Conservation (phyloP, 257 asterid species). For the Thymus mandschuricus region DNA sequence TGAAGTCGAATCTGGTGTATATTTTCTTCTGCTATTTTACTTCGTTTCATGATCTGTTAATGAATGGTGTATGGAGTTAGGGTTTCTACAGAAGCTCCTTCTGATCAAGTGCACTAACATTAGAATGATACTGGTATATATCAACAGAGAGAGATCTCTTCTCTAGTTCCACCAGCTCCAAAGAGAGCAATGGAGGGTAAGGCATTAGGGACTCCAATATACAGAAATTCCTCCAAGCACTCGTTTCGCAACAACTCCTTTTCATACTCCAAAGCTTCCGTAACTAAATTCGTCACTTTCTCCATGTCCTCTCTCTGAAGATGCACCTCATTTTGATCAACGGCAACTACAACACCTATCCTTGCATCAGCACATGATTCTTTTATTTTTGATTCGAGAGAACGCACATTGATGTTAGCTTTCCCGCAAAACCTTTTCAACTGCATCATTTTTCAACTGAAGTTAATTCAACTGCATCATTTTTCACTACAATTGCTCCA, state of each 20-base stretch:
- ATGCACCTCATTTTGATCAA: conserved; percentile 76
- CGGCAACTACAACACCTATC: conserved; percentile 64
- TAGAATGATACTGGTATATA: conserved; percentile 47
- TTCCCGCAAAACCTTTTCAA: conserved; percentile 89
- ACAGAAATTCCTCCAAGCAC: conserved; percentile 74
- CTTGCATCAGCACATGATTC: conserved; percentile 64
- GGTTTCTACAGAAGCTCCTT: conserved; percentile 52
- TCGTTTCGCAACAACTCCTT: conserved; percentile 63
- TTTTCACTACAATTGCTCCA: conserved; percentile 59
- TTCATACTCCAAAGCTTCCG: conserved; percentile 59
- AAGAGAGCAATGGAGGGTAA: conserved; percentile 73
- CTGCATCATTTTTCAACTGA: conserved; percentile 43
- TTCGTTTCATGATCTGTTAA: too few relatives aligned
- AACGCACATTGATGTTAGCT: conserved; percentile 46
- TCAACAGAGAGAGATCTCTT: conserved; percentile 80
- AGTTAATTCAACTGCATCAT: conserved; percentile 55
- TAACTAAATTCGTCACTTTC: conserved; percentile 50
- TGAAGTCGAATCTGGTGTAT: too few relatives aligned
- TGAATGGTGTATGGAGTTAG: too few relatives aligned
- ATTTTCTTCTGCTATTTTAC: too few relatives aligned
- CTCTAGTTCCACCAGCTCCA: conserved; percentile 97
- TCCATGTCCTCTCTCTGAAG: conserved; percentile 62
- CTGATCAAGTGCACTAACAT: conserved; percentile 50
- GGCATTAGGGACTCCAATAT: conserved; percentile 57
- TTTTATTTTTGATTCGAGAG: conserved; percentile 63